Evolutionary conservation across 2,329 filamentous ascomycete genomes (phyloP).

Genomic region (Fusarium sambucinum): DNA sequence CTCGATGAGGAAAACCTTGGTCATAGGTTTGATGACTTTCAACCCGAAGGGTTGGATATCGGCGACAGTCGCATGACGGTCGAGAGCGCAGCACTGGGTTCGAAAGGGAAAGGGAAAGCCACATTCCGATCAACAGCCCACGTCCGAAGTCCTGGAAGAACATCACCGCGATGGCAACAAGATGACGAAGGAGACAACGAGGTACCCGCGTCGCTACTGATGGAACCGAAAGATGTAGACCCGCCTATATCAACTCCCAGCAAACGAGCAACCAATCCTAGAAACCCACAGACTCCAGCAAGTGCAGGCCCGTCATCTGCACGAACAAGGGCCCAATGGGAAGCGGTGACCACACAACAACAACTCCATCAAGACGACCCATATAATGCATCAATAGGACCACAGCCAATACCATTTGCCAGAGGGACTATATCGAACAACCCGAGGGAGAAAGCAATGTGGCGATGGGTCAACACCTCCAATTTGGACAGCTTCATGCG

Average conservation of each 20-base stretch:
- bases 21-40: conserved; percentile 64
- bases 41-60: conserved; percentile 59
- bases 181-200: conserved; percentile 70
- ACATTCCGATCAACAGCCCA: conserved; percentile 17
- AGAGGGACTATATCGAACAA: conserved; percentile 50
- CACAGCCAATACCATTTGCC: conserved; percentile 49
- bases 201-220: conserved; percentile 72
- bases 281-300: conserved; percentile 29
- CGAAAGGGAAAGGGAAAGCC: conserved; percentile 35
- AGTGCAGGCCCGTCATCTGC: conserved; percentile 57
- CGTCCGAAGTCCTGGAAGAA: conserved; percentile 31
- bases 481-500: conserved; percentile 90
- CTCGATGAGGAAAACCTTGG: conserved; percentile 67
- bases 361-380: conserved; percentile 59
- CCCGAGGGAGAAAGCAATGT: conserved; percentile 81
- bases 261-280: conserved; percentile 28
- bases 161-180: conserved; percentile 48
- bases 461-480: conserved; percentile 91
- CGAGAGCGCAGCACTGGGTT: conserved; percentile 51
- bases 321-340: conserved; percentile 66
- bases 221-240: conserved; percentile 62
- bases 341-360: conserved; percentile 65
- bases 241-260: conserved; percentile 32
- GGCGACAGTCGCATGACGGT: conserved; percentile 62
- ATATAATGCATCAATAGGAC: conserved; percentile 21